These are phyloP conservation scores for Mrakia hoshinonis DNA, from an alignment of 768 basidiomycete genomes.

Conservation along the genomic window DNA sequence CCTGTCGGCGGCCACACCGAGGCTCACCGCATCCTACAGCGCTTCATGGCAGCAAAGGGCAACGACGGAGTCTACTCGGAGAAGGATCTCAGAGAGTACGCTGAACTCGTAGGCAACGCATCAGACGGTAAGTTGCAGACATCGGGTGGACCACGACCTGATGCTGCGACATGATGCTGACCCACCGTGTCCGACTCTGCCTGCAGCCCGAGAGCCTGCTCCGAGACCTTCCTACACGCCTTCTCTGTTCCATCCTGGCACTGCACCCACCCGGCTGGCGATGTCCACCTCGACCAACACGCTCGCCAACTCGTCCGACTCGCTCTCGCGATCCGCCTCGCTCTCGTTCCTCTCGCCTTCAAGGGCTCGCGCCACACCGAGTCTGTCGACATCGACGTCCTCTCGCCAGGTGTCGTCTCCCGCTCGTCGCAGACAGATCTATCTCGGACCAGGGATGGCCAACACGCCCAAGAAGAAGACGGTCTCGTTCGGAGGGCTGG, in stretches of 20 bases:
- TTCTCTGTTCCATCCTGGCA: constrained; percentile 24
- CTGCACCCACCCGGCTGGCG: background rate
- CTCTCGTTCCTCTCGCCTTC: constrained; percentile 28
- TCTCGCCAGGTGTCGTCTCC: background rate
- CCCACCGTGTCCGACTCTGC: background rate
- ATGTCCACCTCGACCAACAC: background rate
- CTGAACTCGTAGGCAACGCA: too few relatives aligned
- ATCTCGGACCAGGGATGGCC: constrained; percentile 24
- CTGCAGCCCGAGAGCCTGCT: background rate
- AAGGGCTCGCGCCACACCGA: constrained; percentile 3
- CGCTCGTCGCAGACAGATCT: constrained; percentile 23
- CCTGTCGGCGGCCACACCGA: background rate
- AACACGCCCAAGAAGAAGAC: constrained; percentile 15
- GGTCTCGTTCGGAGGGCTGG: constrained; percentile 6
- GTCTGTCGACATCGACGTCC: background rate
- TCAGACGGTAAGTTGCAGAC: background rate
- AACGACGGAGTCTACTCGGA: too few relatives aligned
- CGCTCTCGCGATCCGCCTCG: constrained; percentile 10
- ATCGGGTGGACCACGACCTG: too few relatives aligned
- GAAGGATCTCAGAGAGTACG: too few relatives aligned
- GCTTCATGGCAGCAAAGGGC: too few relatives aligned
- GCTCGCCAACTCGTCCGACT: constrained; percentile 2
- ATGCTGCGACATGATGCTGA: too few relatives aligned
- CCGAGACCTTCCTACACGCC: background rate
- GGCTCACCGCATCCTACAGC: too few relatives aligned